Evolutionary conservation across 2,329 filamentous ascomycete species (phyloP).

Genomic region (Epichloe sibirici): DNA sequence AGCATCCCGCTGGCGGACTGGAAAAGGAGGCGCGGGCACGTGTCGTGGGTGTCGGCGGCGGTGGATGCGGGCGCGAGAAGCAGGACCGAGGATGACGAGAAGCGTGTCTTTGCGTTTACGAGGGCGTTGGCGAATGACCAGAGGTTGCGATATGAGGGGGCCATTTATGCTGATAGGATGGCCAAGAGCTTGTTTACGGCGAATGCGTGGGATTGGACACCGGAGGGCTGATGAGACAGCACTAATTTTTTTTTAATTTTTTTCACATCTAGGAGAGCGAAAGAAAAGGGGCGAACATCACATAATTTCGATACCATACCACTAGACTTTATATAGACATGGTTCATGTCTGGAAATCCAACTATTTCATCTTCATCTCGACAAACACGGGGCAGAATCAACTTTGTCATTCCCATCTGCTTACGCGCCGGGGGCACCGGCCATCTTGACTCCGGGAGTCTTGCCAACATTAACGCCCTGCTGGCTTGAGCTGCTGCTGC

Average conservation of each 20-base stretch:
- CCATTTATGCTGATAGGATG: slow-evolving; percentile 37
- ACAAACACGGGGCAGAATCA: no score
- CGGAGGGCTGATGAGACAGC: slow-evolving; percentile 23
- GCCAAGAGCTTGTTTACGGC: slow-evolving; percentile 44
- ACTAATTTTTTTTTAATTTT: no score
- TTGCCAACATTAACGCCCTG: slow-evolving; percentile 11
- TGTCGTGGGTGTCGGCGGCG: slow-evolving; percentile 27
- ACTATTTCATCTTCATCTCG: no score
- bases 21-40: slow-evolving; percentile 27
- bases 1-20: slow-evolving; percentile 33
- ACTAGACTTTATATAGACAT: no score
- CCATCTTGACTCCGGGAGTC: slow-evolving; percentile 16
- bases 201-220: slow-evolving; percentile 47
- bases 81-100: slow-evolving; percentile 8
- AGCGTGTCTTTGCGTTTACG: slow-evolving; percentile 35
- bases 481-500: slow-evolving; percentile 16
- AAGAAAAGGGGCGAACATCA: no score
- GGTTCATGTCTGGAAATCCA: no score
- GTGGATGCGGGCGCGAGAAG: slow-evolving; percentile 7
- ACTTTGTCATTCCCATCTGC: neutral
- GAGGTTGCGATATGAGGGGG: slow-evolving; percentile 35
- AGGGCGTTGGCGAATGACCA: slow-evolving; percentile 37
- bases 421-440: slow-evolving; percentile 10
- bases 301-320: no score
- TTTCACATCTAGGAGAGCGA: no score